A percentile compares a stretch with the other conserved stretches of the same genome.
Evolutionary conservation across 73 alveolate genomes (phyloP).

Genomic region (Tetrahymena malaccensis): DNA sequence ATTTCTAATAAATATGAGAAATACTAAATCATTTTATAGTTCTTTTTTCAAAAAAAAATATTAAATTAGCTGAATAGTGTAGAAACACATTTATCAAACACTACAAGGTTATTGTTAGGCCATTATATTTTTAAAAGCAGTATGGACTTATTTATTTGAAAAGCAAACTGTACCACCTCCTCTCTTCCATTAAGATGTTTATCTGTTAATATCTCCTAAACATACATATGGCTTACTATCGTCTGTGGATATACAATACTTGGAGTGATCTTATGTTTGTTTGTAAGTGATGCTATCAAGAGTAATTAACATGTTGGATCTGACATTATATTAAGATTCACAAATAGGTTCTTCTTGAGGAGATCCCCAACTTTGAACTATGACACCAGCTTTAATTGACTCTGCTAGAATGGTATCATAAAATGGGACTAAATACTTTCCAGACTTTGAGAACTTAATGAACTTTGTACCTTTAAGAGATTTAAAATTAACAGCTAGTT

Average conservation of each 20-base stretch:
- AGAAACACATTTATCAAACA: not conserved
- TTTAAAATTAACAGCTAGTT: too few species aligned
- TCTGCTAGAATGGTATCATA: too few species aligned
- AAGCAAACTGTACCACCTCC: not conserved
- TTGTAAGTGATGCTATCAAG: not conserved
- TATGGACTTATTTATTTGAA: not conserved
- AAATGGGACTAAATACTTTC: too few species aligned
- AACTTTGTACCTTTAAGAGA: too few species aligned
- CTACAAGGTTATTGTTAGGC: not conserved
- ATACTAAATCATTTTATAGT: too few species aligned
- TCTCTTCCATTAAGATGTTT: not conserved
- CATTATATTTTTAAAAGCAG: not conserved
- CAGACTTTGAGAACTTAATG: too few species aligned
- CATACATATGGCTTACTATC: not conserved
- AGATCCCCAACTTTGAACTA: too few species aligned
- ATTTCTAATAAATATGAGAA: too few species aligned
- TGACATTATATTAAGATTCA: too few species aligned
- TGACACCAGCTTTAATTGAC: too few species aligned
- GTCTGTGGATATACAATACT: not conserved
- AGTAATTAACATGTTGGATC: not conserved
- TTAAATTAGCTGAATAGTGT: too few species aligned
- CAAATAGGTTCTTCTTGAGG: not conserved
- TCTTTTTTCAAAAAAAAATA: too few species aligned
- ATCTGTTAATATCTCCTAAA: not conserved
- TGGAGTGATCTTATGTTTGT: not conserved